Evolutionary conservation across 805 yeast species (phyloP), one percentile per base, ranked within the genome.

Genomic region (Priceomyces medius): DNA sequence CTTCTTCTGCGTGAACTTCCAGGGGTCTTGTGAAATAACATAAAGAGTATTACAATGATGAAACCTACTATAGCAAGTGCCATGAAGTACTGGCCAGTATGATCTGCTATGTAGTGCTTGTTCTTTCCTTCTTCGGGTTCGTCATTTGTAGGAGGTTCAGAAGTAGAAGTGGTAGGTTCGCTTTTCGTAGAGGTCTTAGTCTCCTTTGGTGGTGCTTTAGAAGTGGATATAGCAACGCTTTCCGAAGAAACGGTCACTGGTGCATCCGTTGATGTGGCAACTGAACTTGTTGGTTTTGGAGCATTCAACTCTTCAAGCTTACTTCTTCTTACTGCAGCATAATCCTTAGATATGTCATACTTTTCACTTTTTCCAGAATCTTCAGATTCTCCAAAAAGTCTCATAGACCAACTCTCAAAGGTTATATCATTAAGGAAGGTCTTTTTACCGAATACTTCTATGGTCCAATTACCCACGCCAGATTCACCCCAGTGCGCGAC

Each of bases 401-500:
- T 78, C 56, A 93, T 60, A 57, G 81, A 83, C 95, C 96, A 93
- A 53, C 76, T 69, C 33, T 74, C 64, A 31, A 93, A 71, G 1
- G 45, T 42, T 31, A 71, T 56, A 12, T 46, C 45, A 45, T 54
- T 64, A 2, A 74, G 60, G 2, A 58, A 55, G 42, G 68, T 66
- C 37, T 77, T 74, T 24, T 49, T 51, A 5, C 58, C 58, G 42
- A 56, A 61, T 2, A 90, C 90, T 48, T 74, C 79, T 14, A 93
- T 53, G 27, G 63, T 79, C 99, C 99, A 93, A 4, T 76, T 79
- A 8, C 99, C 99, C 19, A 63, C 63, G 2, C 90, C 91, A 2
- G 57, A 37, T 51, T 84, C 90, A 29, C 97, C 97, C 97, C 98
- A 93, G 60, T 93, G 98, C 1, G 96, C 97, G n/a, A 93, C 98